These are phyloP conservation scores for Austroboletus eburneus DNA, from an alignment of 768 basidiomycete species.

Conservation along the genomic window DNA sequence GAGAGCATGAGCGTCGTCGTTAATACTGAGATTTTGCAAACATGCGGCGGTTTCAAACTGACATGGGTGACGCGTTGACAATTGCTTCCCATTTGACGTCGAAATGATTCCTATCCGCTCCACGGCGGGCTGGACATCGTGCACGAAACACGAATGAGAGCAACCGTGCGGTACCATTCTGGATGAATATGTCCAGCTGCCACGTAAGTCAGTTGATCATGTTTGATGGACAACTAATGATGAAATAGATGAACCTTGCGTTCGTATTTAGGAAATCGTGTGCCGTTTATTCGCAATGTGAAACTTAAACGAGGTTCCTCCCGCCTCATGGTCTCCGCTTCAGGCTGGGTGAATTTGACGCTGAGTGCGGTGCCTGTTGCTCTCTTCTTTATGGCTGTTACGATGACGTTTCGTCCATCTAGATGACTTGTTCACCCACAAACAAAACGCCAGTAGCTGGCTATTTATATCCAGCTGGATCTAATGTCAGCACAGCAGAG, in stretches of 20 bases:
- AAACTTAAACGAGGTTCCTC: not conserved
- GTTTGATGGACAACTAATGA: slow-evolving; percentile 5
- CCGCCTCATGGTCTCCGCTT: slow-evolving; percentile 16
- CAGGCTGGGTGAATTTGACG: not conserved
- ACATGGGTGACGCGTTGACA: slow-evolving; percentile 6
- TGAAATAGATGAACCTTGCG: slow-evolving; percentile 16
- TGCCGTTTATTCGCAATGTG: slow-evolving; percentile 6
- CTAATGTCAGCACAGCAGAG: slow-evolving; percentile 2
- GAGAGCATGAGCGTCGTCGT: not conserved
- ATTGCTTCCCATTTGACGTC: slow-evolving; percentile 7
- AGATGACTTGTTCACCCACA: not conserved
- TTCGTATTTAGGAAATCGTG: slow-evolving; percentile 5
- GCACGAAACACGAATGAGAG: slow-evolving; percentile 19
- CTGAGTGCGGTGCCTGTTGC: not conserved
- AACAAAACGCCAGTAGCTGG: not conserved
- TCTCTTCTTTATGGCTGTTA: not conserved
- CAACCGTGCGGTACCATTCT: slow-evolving; percentile 5
- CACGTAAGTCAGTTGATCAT: slow-evolving; percentile 14
- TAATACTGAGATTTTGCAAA: slow-evolving; percentile 4
- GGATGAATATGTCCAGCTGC: slow-evolving; percentile 9
- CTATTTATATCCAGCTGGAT: not conserved
- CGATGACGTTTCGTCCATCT: slow-evolving; percentile 1
- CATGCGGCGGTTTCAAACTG: slow-evolving; percentile 15
- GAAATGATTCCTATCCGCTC: slow-evolving; percentile 8
- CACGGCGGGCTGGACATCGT: slow-evolving; percentile 19